Base-by-base conservation (phyloP, 2,329 filamentous ascomycete species). In the Exserohilum rostratum region DNA sequence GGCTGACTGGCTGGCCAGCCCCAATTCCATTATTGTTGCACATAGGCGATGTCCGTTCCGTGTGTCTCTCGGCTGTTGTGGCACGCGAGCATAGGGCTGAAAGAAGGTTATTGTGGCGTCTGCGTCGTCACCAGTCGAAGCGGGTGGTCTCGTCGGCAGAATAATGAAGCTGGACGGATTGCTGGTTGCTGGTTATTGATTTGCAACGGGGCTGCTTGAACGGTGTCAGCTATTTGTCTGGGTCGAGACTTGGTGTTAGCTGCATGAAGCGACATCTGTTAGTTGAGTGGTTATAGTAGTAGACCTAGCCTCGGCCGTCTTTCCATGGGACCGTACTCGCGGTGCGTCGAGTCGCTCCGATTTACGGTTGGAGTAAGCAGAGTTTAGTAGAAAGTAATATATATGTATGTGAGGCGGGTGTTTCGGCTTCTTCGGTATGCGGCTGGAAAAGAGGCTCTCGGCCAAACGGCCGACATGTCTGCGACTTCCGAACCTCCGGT, bases 31-130 rank as follows among this genome's bases (percentile, higher is more conserved):
- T 27, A 29, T 15, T 43, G 40, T 55, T 22, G 42, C 22, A 34
- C 30, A 27, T 57, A 56, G 58, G 55, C 58, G 58, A 61, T 33
- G 35, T 46, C 55, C 51, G 58, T 2, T 22, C 22, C 22, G 4
- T 4, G 27, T 11, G 25, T 30, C 33, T 47, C 33, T 34, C n/a
- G 31, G 12, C 31, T 35, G 25, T 37, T 20, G 33, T 46, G 42
- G 25, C 34, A 53, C 46, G 29, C 15, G 15, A 17, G 31, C 35
- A 10, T 50, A 58, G 44, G 47, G 55, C 55, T 58, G 55, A 55
- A 17, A 39, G 15, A 34, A 18, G 20, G n/a, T 47, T 44, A 17
- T 40, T 35, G 46, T 53, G 55, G 42, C 43, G 40, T 54, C 27
- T 25, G 22, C 22, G 27, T 34, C 13, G 50, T 44, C 18, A 35